Base-by-base conservation (phyloP, 805 yeast species). In the Kuraishia hungarica region DNA sequence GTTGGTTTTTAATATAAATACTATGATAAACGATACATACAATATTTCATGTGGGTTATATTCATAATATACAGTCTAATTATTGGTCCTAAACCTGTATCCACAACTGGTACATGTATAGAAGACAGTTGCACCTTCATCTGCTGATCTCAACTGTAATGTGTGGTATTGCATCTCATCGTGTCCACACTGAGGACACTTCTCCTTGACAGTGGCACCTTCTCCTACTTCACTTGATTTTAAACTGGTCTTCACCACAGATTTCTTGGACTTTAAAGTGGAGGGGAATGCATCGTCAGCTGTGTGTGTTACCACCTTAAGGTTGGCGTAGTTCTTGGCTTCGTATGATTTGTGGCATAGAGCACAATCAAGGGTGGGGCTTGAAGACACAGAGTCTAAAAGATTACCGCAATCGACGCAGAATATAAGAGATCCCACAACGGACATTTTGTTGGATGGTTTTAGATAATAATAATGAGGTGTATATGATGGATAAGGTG, bases 161-260 rank as follows among this genome's bases (percentile, higher is more conserved):
- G 99, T 94, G 67, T 94, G 98, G 69, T 93, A 94, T 68, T 86
- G 92, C 99, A 96, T 96, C 72, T 94, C 97, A 67, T 94, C 97
- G 72, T 92, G 82, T 52, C 96, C 97, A 81, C 99, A 94, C 71
- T 92, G 84, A n/a, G 98, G 98, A 78, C 99, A 94, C 67, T 88
- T 92, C 71, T 94, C 99, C 69, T 92, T 88, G 69, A 94, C 94
- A 13, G 96, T 87, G 47, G 99, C 99, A 59, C 98, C 99, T 58
- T 91, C 97, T 57, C 86, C 96, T 51, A 89, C 72, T 61, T 93
- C 97, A 59, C 82, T 83, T 26, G 80, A 81, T 65, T 82, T 83
- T 67, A 92, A 77, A 1, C 84, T 71, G 0, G 98, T 92, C 73
- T 94, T 93, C 50, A 94, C 99, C 1, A 89, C 88, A 6, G 98